Percentiles rank a stretch among this genome's conserved stretches.
Conservation (phyloP, 495 filamentous ascomycete species). For the Penicillium coprophilum region DNA sequence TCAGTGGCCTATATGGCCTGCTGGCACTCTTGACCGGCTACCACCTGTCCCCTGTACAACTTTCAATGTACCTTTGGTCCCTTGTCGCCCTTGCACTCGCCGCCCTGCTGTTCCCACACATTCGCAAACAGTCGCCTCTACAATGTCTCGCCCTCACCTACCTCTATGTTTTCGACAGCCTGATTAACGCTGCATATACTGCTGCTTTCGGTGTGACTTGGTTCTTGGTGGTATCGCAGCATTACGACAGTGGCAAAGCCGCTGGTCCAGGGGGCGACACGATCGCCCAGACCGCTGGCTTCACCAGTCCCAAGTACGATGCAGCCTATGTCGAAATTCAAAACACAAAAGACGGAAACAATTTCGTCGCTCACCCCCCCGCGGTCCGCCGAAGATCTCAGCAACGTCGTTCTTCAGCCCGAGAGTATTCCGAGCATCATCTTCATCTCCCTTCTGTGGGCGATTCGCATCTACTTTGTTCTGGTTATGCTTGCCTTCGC, state of each 20-base stretch:
- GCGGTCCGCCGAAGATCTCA: conserved; percentile 36
- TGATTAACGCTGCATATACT: conserved; percentile 77
- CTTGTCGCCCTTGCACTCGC: conserved; percentile 61
- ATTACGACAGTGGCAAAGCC: conserved; percentile 45
- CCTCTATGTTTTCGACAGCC: conserved; percentile 74
- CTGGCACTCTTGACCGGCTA: conserved; percentile 79
- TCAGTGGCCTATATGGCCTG: conserved; percentile 82
- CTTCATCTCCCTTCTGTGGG: conserved; percentile 69
- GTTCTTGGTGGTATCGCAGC: conserved; percentile 69
- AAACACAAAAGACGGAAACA: conserved; percentile 26
- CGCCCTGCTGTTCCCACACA: conserved; percentile 64
- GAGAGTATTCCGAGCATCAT: conserved; percentile 74
- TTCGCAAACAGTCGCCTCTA: conserved; percentile 66
- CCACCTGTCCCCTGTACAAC: conserved; percentile 64
- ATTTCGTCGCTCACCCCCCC: conserved; percentile 33
- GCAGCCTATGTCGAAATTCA: conserved; percentile 39
- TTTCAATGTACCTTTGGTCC: conserved; percentile 85
- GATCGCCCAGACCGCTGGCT: conserved; percentile 66
- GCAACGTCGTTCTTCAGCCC: conserved; percentile 57
- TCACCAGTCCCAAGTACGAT: conserved; percentile 66
- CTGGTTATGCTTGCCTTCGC: conserved; percentile 80
- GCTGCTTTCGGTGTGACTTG: conserved; percentile 75
- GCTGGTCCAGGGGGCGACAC: conserved; percentile 48
- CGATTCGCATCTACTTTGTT: conserved; percentile 71
- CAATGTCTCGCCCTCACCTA: conserved; percentile 70